Conservation (phyloP, 306 rosid genomes). For the Quercus gilva region DNA sequence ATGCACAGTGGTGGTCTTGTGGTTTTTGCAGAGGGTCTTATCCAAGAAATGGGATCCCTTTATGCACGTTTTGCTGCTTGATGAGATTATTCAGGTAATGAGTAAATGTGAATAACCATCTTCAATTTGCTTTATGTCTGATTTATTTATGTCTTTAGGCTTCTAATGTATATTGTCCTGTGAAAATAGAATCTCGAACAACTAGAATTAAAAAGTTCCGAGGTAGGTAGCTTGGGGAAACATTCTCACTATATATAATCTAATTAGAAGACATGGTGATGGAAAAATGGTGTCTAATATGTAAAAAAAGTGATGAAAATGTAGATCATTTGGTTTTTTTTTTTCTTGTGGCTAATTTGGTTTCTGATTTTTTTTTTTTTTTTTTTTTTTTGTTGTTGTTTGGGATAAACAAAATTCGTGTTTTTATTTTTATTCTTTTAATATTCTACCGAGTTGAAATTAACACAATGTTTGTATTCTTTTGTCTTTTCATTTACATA, state of each 20-base stretch:
- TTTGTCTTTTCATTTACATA: no score
- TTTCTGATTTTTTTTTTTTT: no score
- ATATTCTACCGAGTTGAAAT: not conserved
- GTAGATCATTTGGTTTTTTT: no score
- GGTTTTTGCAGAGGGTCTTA: conserved; percentile 94
- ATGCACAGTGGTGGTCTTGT: conserved; percentile 59
- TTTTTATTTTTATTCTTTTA: not conserved
- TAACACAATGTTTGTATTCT: no score
- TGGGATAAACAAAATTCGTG: not conserved
- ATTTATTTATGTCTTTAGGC: no score
- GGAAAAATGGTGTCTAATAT: no score
- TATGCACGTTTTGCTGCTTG: conserved; percentile 86
- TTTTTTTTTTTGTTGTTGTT: not conserved
- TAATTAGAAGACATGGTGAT: no score
- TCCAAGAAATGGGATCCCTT: conserved; percentile 94
- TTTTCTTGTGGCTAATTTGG: not conserved
- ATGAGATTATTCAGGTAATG: conserved; percentile 77
- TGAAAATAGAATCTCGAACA: not conserved
- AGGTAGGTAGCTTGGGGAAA: no score
- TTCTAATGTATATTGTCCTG: not conserved
- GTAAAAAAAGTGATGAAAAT: no score
- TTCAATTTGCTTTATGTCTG: not conserved
- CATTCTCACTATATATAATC: no score
- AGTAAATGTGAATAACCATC: not conserved
- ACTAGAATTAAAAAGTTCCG: no score